Conservation (phyloP, 2,329 filamentous ascomycete genomes). For the Pseudonectria foliicola region DNA sequence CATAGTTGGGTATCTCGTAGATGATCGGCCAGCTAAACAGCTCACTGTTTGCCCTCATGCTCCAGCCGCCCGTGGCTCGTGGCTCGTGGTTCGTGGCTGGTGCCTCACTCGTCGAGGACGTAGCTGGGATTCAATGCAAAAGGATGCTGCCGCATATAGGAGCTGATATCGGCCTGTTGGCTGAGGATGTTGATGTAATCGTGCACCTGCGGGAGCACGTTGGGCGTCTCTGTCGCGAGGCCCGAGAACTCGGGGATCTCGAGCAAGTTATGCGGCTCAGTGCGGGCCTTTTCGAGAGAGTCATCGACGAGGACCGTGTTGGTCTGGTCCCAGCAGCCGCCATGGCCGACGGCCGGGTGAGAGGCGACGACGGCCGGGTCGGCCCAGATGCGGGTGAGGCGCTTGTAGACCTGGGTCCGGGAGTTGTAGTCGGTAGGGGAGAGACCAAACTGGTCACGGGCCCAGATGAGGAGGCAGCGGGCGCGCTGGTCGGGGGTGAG, state of each 20-base stretch:
- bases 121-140: slow-evolving; percentile 36
- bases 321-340: slow-evolving; percentile 61
- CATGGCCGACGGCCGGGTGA: slow-evolving; percentile 35
- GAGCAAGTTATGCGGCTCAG: slow-evolving; percentile 78
- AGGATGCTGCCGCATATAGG: slow-evolving; percentile 46
- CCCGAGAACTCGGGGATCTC: slow-evolving; percentile 70
- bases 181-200: slow-evolving; percentile 53
- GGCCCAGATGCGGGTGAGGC: slow-evolving; percentile 66
- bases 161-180: slow-evolving; percentile 53
- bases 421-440: slow-evolving; percentile 53
- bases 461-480: slow-evolving; percentile 66
- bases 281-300: slow-evolving; percentile 68
- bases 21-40: slow-evolving; percentile 2
- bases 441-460: slow-evolving; percentile 68
- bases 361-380: slow-evolving; percentile 35
- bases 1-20: not conserved
- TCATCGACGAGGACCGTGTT: slow-evolving; percentile 93
- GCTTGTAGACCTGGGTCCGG: slow-evolving; percentile 86
- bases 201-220: slow-evolving; percentile 51
- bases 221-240: slow-evolving; percentile 29
- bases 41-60: slow-evolving; percentile 14
- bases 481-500: slow-evolving; percentile 47
- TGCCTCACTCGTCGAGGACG: slow-evolving; percentile 2
- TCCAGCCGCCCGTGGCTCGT: too few relatives aligned
- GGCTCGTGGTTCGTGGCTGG: too few relatives aligned